Evolutionary conservation across 805 yeast genomes (phyloP).

Genomic region (Candida methanosorbosa): DNA sequence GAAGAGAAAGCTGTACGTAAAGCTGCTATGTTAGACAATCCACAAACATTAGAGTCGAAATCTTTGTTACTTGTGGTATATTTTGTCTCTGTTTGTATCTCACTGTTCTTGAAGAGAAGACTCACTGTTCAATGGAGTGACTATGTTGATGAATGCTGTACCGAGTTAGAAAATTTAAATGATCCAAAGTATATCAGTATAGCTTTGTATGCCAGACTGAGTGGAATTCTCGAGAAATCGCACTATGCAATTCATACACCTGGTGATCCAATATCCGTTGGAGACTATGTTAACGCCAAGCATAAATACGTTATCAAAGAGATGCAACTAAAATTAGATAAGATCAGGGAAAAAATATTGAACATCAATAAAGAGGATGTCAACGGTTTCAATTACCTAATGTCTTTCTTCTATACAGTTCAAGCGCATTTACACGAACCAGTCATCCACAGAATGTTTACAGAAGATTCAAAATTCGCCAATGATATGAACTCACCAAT

Average conservation of each 20-base stretch:
- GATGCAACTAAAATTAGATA: conserved; percentile 38
- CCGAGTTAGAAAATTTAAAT: conserved; percentile 30
- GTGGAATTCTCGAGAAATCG: conserved; percentile 53
- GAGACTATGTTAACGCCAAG: conserved; percentile 18
- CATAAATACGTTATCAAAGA: conserved; percentile 35
- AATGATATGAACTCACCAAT: conserved; percentile 5
- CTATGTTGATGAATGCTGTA: conserved; percentile 54
- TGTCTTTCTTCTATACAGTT: conserved; percentile 50
- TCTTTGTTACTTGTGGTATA: conserved; percentile 51
- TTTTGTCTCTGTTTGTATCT: conserved; percentile 51
- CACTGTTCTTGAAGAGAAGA: conserved; percentile 57
- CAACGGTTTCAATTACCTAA: conserved; percentile 27
- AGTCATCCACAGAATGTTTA: conserved; percentile 10
- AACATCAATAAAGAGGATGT: conserved; percentile 14
- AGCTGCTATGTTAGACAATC: conserved; percentile 29
- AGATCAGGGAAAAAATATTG: conserved; percentile 29
- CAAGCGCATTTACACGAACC: conserved; percentile 65
- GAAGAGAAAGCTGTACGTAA: conserved; percentile 32
- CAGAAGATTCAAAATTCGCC: conserved; percentile 4
- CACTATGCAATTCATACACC: conserved; percentile 40
- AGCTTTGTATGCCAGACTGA: conserved; percentile 51
- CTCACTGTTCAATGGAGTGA: conserved; percentile 57
- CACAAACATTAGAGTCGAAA: conserved; percentile 36
- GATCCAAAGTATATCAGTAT: conserved; percentile 29
- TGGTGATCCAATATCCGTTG: conserved; percentile 24